A percentile compares a stretch with the other conserved stretches of the same genome.
Evolutionary conservation across 2,329 filamentous ascomycete species (phyloP).

Genomic region (Sporothrix curviconia): DNA sequence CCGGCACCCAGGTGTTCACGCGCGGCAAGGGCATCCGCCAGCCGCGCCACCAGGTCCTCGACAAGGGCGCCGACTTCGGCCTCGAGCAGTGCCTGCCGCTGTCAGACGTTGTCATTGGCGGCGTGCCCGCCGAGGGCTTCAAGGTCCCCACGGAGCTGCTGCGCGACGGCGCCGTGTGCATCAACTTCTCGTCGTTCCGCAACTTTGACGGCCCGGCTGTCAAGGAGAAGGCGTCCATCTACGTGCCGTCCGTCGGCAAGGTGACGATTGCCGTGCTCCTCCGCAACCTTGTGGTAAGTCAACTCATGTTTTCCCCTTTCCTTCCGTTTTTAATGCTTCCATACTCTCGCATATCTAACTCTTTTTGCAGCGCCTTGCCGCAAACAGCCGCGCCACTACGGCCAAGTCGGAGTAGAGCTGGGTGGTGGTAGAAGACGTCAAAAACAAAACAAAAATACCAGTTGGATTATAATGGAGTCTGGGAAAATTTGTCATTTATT

Average conservation of each 20-base stretch:
- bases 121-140: constrained; percentile 80
- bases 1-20: constrained; percentile 86
- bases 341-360: background rate
- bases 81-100: constrained; percentile 76
- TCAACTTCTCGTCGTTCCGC: constrained; percentile 95
- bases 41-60: constrained; percentile 75
- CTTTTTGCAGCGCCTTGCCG: constrained; percentile 12
- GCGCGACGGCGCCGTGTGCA: constrained; percentile 89
- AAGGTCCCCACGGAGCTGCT: constrained; percentile 82
- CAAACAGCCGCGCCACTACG: constrained; percentile 13
- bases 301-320: background rate
- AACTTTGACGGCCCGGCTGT: constrained; percentile 82
- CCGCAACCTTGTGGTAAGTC: constrained; percentile 78
- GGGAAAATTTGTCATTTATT: background rate
- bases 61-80: constrained; percentile 66
- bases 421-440: too few species aligned
- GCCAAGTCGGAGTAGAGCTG: constrained; percentile 9
- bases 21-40: constrained; percentile 82
- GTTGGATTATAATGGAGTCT: background rate
- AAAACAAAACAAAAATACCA: background rate
- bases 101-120: constrained; percentile 91
- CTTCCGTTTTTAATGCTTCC: too few species aligned
- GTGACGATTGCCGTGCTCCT: constrained; percentile 91
- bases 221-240: constrained; percentile 94
- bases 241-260: constrained; percentile 94